Evolutionary conservation across 2,329 filamentous ascomycete genomes (phyloP).

Genomic region (Coniella vitis): DNA sequence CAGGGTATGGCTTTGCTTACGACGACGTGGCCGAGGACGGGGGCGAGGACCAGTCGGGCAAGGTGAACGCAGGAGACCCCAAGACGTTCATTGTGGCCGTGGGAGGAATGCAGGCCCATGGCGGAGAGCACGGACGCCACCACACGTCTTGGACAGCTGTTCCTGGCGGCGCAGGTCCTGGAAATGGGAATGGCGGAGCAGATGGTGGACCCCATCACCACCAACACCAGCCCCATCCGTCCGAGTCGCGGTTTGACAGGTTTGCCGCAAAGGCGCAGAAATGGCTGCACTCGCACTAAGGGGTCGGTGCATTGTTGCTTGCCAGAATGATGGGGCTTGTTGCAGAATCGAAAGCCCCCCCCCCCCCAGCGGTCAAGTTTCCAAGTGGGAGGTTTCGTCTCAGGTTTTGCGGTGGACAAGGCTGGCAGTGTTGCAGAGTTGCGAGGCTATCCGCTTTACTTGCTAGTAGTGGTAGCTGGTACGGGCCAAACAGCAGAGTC

Average conservation of each 20-base stretch:
- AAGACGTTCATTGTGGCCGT: constrained; percentile 42
- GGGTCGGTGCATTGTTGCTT: neutral
- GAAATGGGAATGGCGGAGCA: neutral
- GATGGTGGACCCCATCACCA: neutral
- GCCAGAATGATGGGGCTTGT: neutral
- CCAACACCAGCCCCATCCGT: neutral
- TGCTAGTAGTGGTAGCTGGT: neutral
- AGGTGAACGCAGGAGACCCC: constrained; percentile 46
- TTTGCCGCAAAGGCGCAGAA: constrained; percentile 14
- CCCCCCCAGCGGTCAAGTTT: neutral
- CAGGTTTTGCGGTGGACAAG: neutral
- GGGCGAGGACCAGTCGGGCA: constrained; percentile 48
- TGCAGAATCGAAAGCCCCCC: neutral
- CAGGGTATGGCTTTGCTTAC: constrained; percentile 54
- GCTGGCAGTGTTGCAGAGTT: neutral
- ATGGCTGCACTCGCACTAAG: neutral
- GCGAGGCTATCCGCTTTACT: neutral
- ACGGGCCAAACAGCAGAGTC: neutral
- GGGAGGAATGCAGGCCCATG: constrained; percentile 32
- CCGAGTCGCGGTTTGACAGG: constrained; percentile 4
- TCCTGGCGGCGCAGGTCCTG: neutral
- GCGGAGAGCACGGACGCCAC: constrained; percentile 15
- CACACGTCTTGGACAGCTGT: neutral
- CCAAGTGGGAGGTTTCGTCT: constrained; percentile 2
- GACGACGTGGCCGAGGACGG: constrained; percentile 50